Evolutionary conservation across 108 stramenopile species (phyloP).

Genomic region (Aurantiochytrium sp.): DNA sequence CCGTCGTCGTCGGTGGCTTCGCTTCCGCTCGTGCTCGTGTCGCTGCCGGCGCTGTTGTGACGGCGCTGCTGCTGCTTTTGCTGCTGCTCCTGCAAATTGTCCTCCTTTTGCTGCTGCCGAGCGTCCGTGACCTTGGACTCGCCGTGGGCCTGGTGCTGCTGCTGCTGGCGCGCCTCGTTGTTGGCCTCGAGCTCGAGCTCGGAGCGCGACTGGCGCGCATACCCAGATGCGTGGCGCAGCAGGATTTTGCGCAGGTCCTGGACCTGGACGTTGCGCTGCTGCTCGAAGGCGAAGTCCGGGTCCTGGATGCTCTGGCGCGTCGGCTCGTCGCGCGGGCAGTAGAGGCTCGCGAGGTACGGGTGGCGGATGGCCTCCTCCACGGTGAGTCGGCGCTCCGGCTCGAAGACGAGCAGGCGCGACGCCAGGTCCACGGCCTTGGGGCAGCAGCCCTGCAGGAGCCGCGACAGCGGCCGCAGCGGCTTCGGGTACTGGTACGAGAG

Average conservation of each 20-base stretch:
- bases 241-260: background rate
- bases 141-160: no score
- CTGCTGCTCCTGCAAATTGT: no score
- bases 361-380: constrained; percentile 22
- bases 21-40: background rate
- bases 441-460: background rate
- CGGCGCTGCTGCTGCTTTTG: background rate
- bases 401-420: constrained; percentile 3
- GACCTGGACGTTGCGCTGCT: background rate
- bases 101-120: no score
- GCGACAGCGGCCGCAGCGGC: background rate
- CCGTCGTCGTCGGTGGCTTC: background rate
- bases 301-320: background rate
- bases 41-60: background rate
- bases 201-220: background rate
- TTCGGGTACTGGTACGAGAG: constrained; percentile 28
- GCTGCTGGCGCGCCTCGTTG: no score
- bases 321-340: constrained; percentile 4
- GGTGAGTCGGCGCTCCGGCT: constrained; percentile 1
- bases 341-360: background rate
- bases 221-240: background rate
- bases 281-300: constrained; percentile 10
- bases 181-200: background rate
- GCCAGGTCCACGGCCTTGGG: background rate
- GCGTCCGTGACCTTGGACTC: no score